Percentiles rank a stretch among this genome's conserved stretches.
Conservation (phyloP, 352 stramenopile genomes). For the Phytophthora melonis region DNA sequence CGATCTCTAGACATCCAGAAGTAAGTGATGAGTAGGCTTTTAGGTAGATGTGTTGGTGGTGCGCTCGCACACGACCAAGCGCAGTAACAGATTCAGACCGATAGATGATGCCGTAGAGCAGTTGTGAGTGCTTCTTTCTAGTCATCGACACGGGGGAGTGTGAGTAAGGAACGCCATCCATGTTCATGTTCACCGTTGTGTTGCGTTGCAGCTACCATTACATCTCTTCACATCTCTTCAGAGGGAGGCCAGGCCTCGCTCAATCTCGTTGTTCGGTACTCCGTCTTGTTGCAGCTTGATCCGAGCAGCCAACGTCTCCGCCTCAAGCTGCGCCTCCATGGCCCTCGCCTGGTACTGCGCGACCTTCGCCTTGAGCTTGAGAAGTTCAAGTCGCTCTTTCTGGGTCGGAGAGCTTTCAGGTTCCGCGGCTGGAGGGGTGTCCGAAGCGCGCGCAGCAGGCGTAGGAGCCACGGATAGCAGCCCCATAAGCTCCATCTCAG, state of each 20-base stretch:
- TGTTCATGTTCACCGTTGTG: neutral
- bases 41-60: conserved; percentile 34
- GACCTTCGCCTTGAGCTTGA: neutral
- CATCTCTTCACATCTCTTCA: neutral
- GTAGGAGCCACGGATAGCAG: neutral
- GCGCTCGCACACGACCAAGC: conserved; percentile 9
- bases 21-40: conserved; percentile 33
- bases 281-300: neutral
- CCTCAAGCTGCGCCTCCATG: neutral
- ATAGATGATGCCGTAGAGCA: conserved; percentile 37
- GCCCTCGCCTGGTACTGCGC: neutral
- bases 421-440: neutral
- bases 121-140: conserved; percentile 18
- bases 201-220: neutral
- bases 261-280: neutral
- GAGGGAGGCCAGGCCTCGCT: neutral
- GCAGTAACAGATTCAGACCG: conserved; percentile 25
- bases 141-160: conserved; percentile 2
- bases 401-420: neutral
- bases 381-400: neutral
- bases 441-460: neutral
- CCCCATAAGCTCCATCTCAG: neutral
- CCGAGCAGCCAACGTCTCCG: neutral
- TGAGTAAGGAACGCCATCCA: conserved; percentile 16
- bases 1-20: conserved; percentile 82